Evolutionary conservation across 352 stramenopile species (phyloP), one percentile per base, ranked within the genome.

Genomic region (Pythium brachiatum): DNA sequence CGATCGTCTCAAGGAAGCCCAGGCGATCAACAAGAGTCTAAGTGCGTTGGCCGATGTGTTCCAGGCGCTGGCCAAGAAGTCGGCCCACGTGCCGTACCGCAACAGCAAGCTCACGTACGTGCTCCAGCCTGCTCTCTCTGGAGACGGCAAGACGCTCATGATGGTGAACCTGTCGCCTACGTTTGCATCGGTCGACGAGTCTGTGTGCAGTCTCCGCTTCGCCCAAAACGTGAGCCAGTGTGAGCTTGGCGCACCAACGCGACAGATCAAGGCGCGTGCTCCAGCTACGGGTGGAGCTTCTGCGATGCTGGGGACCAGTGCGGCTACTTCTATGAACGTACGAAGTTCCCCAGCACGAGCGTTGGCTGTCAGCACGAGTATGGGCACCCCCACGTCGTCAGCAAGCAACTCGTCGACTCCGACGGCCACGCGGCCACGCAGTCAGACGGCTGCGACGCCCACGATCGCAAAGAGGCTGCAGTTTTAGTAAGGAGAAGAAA

Each of bases 81-180:
- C 93, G 31, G 77, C 85, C 21, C 97, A 99, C 64, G 80, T 98
- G 26, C 97, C 97, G 46, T 99, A 99, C 82, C 83, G 98, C 51
- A 99, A 99, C 77, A 98, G 88, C 38, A 99, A 99, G 74, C 82
- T 99, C 21, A 99, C 98, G 23, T 99, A 99, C 73, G 87, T 99
- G 38, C 83, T 99, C 21, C 97, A 99, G 80, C 96, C 98, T 52
- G 97, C 95, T 62, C 88, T 99, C 7, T 98, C 95, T 62, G 97
- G 97, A 11, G 96, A 99, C 78, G 97, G 97, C 41, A 99, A 99
- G 81, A 99, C 97, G 63, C 82, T 99, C 39, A 99, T 99, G 97
- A 99, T 99, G 86, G 97, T 99, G 41, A 99, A 99, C 72, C 74
- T 99, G 26, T 98, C 94, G 68, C 97, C 98, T 3, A 99, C 96